Evolutionary conservation across 169 alveolate species (phyloP).

Genomic region (Plasmodium relictum): DNA sequence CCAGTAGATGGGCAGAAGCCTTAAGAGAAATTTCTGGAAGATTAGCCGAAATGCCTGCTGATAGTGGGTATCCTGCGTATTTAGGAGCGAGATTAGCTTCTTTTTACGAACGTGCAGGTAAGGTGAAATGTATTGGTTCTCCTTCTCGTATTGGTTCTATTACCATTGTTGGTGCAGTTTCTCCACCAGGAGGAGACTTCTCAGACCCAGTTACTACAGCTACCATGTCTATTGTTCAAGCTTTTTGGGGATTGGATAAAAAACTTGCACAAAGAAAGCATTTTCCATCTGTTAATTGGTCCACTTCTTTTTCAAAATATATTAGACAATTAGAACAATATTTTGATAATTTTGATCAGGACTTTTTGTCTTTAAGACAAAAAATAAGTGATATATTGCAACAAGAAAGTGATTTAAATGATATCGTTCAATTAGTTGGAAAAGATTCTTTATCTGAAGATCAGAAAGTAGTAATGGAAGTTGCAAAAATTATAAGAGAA

Average conservation of each 20-base stretch:
- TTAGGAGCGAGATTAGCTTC: slow-evolving; percentile 98
- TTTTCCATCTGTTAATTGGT: slow-evolving; percentile 99
- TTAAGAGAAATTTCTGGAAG: slow-evolving; percentile 99
- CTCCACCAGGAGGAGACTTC: slow-evolving; percentile 99
- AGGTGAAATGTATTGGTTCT: slow-evolving; percentile 97
- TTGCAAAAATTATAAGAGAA: slow-evolving; percentile 98
- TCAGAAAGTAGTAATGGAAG: slow-evolving; percentile 93
- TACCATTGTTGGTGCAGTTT: slow-evolving; percentile 99
- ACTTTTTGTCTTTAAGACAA: slow-evolving; percentile 93
- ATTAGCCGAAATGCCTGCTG: slow-evolving; percentile 99
- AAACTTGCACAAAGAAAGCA: slow-evolving; percentile 99
- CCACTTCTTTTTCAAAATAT: slow-evolving; percentile 97
- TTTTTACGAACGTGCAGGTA: slow-evolving; percentile 99
- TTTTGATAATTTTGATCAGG: slow-evolving; percentile 95
- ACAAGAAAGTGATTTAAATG: slow-evolving; percentile 96
- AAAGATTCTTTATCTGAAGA: slow-evolving; percentile 98
- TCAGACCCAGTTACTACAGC: slow-evolving; percentile 99
- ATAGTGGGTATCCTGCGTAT: slow-evolving; percentile 99
- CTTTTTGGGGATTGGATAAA: slow-evolving; percentile 99
- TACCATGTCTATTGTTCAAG: slow-evolving; percentile 98
- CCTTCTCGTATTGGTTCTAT: slow-evolving; percentile 99
- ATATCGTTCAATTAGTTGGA: slow-evolving; percentile 99
- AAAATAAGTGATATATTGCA: slow-evolving; percentile 95
- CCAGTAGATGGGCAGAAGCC: slow-evolving; percentile 99
- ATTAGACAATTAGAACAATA: slow-evolving; percentile 95